Evolutionary conservation across 805 yeast species (phyloP).

Genomic region (Yamadazyma sp.): DNA sequence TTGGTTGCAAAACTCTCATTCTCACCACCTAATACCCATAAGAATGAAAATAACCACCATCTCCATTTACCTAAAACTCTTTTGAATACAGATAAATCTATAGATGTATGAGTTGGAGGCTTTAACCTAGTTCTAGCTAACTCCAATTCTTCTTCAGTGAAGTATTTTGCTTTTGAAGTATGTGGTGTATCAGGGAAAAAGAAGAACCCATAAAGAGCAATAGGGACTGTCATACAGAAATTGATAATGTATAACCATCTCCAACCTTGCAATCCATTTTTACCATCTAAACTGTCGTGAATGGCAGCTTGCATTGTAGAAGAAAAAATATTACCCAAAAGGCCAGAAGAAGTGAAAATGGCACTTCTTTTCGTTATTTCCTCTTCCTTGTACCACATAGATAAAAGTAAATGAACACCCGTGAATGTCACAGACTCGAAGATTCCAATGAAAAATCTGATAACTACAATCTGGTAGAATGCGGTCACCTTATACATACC

Average conservation of each 20-base stretch:
- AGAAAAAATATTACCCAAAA: slow-evolving; percentile 53
- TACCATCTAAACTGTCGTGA: slow-evolving; percentile 43
- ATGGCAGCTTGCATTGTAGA: slow-evolving; percentile 59
- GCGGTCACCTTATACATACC: slow-evolving; percentile 47
- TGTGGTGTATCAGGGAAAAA: slow-evolving; percentile 60
- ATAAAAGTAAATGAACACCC: slow-evolving; percentile 54
- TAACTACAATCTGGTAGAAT: slow-evolving; percentile 49
- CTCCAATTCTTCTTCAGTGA: slow-evolving; percentile 22
- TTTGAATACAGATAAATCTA: slow-evolving; percentile 35
- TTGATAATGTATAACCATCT: slow-evolving; percentile 69
- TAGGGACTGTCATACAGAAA: slow-evolving; percentile 55
- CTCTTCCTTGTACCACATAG: slow-evolving; percentile 49
- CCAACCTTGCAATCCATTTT: slow-evolving; percentile 57
- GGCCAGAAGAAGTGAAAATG: slow-evolving; percentile 52
- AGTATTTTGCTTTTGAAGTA: slow-evolving; percentile 27
- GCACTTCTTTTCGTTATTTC: slow-evolving; percentile 53
- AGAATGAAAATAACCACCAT: slow-evolving; percentile 33
- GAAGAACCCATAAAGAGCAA: slow-evolving; percentile 53
- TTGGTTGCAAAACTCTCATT: slow-evolving; percentile 34
- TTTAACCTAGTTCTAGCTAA: slow-evolving; percentile 35
- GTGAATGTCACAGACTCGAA: slow-evolving; percentile 58
- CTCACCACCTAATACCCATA: slow-evolving; percentile 38
- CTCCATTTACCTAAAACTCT: slow-evolving; percentile 40
- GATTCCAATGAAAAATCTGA: slow-evolving; percentile 59
- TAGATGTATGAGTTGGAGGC: slow-evolving; percentile 22